phyloP scores from a whole-genome alignment of 371 early-diverging fungal genomes.

The Catenaria anguillulae region DNA sequence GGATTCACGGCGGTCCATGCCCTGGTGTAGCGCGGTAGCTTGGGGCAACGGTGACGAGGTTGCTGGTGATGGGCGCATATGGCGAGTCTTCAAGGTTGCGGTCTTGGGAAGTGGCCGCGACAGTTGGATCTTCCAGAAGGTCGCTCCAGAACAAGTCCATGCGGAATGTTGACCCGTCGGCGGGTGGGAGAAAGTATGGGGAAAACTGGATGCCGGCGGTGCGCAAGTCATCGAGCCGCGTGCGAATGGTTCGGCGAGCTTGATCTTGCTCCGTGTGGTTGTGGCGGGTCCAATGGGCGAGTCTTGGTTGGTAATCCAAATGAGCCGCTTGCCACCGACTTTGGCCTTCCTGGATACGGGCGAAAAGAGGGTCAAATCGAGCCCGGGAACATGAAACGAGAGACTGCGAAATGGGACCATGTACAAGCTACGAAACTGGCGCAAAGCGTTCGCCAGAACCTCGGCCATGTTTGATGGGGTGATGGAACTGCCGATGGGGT shows the following conservation, averaged over 20 bases:
- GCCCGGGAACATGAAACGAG: no score
- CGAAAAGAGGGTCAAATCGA: no score
- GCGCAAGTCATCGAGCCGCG: neutral
- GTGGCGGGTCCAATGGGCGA: no score
- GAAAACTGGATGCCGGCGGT: neutral
- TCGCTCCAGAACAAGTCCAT: neutral
- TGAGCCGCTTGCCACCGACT: neutral
- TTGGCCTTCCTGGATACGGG: neutral
- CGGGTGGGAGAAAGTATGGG: neutral
- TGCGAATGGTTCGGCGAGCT: neutral
- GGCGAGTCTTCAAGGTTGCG: neutral
- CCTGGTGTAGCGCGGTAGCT: neutral
- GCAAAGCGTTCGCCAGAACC: neutral
- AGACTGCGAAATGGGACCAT: neutral
- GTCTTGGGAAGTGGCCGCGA: neutral
- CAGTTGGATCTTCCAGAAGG: neutral
- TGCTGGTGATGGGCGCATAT: neutral
- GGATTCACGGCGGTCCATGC: neutral
- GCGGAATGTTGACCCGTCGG: neutral
- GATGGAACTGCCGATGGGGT: neutral
- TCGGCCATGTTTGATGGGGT: neutral
- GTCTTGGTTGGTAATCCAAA: neutral
- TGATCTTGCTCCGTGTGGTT: neutral
- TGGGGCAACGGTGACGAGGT: neutral
- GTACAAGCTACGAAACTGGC: neutral